Evolutionary conservation across 345 rosid species (phyloP), one percentile per base, ranked within the genome.

Genomic region (Brassica rapa): DNA sequence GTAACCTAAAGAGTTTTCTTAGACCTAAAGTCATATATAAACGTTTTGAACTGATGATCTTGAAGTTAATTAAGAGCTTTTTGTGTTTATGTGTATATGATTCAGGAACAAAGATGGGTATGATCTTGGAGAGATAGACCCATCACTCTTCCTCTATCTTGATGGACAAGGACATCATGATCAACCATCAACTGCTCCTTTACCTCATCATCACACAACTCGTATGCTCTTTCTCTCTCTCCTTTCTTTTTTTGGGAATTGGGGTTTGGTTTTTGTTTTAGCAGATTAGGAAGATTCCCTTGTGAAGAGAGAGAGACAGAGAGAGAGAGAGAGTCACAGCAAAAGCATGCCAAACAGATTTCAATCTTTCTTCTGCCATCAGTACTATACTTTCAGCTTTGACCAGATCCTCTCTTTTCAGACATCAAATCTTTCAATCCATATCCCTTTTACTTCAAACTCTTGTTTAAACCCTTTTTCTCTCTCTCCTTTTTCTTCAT

Each of bases 101-200:
- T 60, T 68, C 78, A 84, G 83, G 73, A 77, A 76, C 70, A 83
- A 86, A 80, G 87, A 87, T 72, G 77, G 76, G 10, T 91, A 90
- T 83, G 96, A 90, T 81, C 68, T 96, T 83, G 98, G 92, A 67
- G 99, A 96, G 78, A 81, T 96, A 77, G 99, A 96, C 88, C 96
- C 89, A 87, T 91, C 98, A 32, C 92, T 93, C 75, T 89, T 96
- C 71, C 92, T 91, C 51, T 93, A 96, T 87, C 89, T 96, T 43
- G 96, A 93, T 77, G 99, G 94, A 78, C 95, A 94, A 76, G 93
- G 91, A 81, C 84, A 81, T 66, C 84, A 81, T 71, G 77, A 81
- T 76, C 78, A 53, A 60, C 84, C 46, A 59, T 66, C 94, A 51
- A 70, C 83, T 75, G 62, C 80, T 71, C 61, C 81, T 79, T 79